Evolutionary conservation across 345 rosid genomes (phyloP).

Genomic region (Odontarrhena argentea): DNA sequence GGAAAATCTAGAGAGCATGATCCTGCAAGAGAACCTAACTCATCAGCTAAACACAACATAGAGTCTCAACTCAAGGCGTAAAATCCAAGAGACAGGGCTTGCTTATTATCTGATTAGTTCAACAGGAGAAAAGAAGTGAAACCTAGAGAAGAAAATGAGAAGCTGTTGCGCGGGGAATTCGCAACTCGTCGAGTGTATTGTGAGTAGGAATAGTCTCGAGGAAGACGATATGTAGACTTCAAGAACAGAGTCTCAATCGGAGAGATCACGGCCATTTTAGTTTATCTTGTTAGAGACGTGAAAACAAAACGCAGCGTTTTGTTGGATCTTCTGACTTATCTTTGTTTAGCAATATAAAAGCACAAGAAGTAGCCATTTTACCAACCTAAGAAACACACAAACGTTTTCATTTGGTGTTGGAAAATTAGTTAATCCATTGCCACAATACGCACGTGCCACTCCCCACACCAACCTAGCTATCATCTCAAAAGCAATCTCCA

Average conservation of each 20-base stretch:
- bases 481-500: conserved; percentile 15
- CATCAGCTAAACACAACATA: background rate
- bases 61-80: no score
- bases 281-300: background rate
- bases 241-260: conserved; percentile 31
- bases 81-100: no score
- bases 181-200: conserved; percentile 17
- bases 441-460: conserved; percentile 31
- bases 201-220: conserved; percentile 16
- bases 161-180: conserved; percentile 10
- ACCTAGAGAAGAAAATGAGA: conserved; percentile 33
- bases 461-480: conserved; percentile 37
- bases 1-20: conserved; percentile 30
- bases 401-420: conserved; percentile 1
- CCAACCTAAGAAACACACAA: conserved; percentile 16
- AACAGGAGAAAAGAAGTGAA: background rate
- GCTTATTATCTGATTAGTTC: no score
- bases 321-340: background rate
- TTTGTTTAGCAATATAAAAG: background rate
- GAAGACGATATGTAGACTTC: conserved; percentile 34
- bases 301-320: conserved; percentile 22
- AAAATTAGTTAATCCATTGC: conserved; percentile 2
- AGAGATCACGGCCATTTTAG: conserved; percentile 32
- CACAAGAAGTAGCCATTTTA: background rate
- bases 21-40: conserved; percentile 13